Conservation (phyloP, 139 green algal species). For the Coccomyxa sp. region DNA sequence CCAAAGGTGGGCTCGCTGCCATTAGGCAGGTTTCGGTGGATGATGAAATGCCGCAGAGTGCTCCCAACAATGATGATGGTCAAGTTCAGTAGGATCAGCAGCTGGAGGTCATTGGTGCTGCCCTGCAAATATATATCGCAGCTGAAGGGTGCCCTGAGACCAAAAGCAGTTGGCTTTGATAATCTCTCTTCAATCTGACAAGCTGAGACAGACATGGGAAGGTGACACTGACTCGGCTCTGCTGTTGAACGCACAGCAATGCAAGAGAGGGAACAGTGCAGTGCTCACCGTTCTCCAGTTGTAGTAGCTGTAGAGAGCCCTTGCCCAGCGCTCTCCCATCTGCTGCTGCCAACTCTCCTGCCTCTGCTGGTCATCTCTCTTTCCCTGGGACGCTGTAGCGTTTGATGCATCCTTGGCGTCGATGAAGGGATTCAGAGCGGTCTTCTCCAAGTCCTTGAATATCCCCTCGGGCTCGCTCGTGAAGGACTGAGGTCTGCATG, state of each 20-base stretch:
- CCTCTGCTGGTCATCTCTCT: neutral
- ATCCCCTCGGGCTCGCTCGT: too few species aligned
- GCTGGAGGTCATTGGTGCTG: slow-evolving; percentile 22
- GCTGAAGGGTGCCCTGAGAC: neutral
- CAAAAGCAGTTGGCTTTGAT: neutral
- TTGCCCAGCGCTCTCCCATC: neutral
- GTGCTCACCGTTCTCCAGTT: neutral
- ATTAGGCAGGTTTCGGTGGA: neutral
- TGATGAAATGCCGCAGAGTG: neutral
- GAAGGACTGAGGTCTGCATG: too few species aligned
- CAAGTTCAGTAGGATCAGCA: slow-evolving; percentile 10
- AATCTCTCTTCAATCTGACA: neutral
- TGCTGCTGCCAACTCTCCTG: neutral
- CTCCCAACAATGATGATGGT: slow-evolving; percentile 6
- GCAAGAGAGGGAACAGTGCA: neutral
- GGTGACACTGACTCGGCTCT: too few species aligned
- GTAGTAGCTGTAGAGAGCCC: neutral
- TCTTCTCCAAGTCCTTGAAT: neutral
- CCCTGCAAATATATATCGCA: slow-evolving; percentile 3
- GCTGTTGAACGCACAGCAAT: neutral
- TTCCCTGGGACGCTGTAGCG: neutral
- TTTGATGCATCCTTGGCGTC: neutral
- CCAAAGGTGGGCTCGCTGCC: neutral
- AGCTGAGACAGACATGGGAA: too few species aligned
- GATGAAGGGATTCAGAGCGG: neutral